Evolutionary conservation across 176 grass and related monocot genomes (phyloP).

Genomic region (Triticum urartu): DNA sequence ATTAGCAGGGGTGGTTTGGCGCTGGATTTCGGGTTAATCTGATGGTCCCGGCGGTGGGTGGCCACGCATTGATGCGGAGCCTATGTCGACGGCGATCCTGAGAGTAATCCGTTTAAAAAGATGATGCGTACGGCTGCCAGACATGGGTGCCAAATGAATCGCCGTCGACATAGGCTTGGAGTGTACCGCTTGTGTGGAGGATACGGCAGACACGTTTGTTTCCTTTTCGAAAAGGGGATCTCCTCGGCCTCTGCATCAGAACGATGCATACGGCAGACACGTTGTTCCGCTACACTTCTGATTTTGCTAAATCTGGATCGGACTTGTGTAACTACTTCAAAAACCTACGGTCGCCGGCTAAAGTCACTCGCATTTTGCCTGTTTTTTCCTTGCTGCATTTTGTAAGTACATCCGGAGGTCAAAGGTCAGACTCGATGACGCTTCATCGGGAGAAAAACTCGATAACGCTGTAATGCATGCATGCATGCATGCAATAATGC

Average conservation of each 20-base stretch:
- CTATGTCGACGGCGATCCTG: neutral
- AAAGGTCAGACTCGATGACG: neutral
- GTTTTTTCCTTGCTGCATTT: too few species aligned
- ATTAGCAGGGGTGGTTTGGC: neutral
- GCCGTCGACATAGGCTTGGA: too few species aligned
- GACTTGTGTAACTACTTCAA: too few species aligned
- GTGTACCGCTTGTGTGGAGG: neutral
- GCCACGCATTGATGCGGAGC: neutral
- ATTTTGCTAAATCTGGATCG: neutral
- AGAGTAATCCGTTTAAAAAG: neutral
- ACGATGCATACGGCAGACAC: neutral
- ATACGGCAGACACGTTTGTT: neutral
- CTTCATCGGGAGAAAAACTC: neutral
- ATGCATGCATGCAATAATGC: conserved; percentile 4
- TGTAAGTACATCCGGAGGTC: too few species aligned
- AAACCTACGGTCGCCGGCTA: too few species aligned
- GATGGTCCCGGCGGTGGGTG: neutral
- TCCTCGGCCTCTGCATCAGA: too few species aligned
- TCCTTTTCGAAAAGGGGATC: too few species aligned
- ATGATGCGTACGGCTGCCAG: neutral
- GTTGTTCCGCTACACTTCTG: neutral
- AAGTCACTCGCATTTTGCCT: too few species aligned
- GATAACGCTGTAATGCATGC: neutral
- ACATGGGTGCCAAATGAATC: neutral
- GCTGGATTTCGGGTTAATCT: neutral